A percentile compares a stretch with the other conserved stretches of the same genome.
phyloP scores from a whole-genome alignment of 2,329 filamentous ascomycete genomes.

The Diaporthe humulicola region DNA sequence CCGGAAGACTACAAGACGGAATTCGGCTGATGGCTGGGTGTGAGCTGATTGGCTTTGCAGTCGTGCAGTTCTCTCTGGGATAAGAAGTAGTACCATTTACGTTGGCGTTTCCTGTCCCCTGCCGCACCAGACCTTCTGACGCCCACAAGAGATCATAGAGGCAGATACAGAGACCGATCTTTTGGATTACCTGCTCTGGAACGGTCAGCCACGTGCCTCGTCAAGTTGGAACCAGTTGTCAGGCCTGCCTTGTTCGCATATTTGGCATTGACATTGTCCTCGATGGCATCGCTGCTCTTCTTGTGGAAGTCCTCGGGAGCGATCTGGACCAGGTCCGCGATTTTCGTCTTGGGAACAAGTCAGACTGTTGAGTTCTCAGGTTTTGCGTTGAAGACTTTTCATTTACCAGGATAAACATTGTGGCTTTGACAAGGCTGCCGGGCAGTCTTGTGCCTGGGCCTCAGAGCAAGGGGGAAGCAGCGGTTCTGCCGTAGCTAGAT shows the following conservation, averaged over 20 bases:
- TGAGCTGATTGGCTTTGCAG: conserved; percentile 31
- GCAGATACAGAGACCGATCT: conserved; percentile 92
- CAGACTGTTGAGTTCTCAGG: neutral
- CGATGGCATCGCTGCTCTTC: conserved; percentile 82
- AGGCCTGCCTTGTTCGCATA: conserved; percentile 86
- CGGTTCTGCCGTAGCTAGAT: neutral
- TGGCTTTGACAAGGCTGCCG: conserved; percentile 19
- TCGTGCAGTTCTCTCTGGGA: too few species aligned
- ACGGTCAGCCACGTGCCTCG: neutral
- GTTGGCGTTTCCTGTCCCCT: conserved; percentile 92
- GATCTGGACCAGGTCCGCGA: conserved; percentile 95
- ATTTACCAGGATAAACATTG: conserved; percentile 66
- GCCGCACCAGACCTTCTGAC: conserved; percentile 93
- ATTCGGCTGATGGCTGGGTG: conserved; percentile 76
- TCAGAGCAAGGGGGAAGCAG: neutral
- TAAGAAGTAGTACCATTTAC: conserved; percentile 78
- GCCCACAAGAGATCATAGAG: conserved; percentile 91
- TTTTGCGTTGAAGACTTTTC: neutral
- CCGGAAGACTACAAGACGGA: conserved; percentile 92
- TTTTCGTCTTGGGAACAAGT: conserved; percentile 76
- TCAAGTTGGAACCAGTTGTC: neutral
- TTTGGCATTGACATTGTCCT: conserved; percentile 97
- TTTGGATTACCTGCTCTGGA: conserved; percentile 79
- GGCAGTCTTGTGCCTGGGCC: neutral
- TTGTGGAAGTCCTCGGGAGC: conserved; percentile 89